These are phyloP conservation scores for Alternaria sp. DNA, from an alignment of 2,329 filamentous ascomycete species.

Conservation along the genomic window DNA sequence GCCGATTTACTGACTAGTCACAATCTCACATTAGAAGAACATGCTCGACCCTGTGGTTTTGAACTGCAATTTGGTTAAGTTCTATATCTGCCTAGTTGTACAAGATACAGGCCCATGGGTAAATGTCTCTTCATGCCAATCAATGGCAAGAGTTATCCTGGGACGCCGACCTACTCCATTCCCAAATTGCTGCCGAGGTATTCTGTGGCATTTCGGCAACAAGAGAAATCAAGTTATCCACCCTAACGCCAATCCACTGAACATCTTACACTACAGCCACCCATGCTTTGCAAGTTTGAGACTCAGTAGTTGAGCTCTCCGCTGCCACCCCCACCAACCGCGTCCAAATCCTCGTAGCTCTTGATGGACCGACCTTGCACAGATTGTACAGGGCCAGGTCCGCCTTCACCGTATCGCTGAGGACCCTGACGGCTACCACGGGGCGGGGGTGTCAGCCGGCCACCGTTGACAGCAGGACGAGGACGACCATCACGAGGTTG, in stretches of 20 bases:
- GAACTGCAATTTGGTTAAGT: slow-evolving; percentile 6
- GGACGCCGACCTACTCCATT: slow-evolving; percentile 15
- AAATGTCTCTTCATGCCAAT: slow-evolving; percentile 6
- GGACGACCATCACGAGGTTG: slow-evolving; percentile 53
- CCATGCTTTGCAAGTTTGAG: not conserved
- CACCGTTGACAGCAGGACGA: slow-evolving; percentile 57
- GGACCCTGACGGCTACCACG: slow-evolving; percentile 57
- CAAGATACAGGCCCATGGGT: slow-evolving; percentile 7
- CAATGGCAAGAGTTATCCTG: slow-evolving; percentile 1
- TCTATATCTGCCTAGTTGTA: slow-evolving; percentile 11
- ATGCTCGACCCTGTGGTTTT: not conserved
- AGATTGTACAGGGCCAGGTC: slow-evolving; percentile 84
- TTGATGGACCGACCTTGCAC: slow-evolving; percentile 92
- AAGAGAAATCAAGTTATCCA: slow-evolving; percentile 15
- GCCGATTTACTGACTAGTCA: not conserved
- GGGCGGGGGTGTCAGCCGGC: slow-evolving; percentile 57
- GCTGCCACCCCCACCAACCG: slow-evolving; percentile 67
- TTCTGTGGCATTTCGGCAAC: slow-evolving; percentile 22
- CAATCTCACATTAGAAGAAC: not conserved
- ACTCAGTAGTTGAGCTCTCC: slow-evolving; percentile 87
- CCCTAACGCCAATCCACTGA: slow-evolving; percentile 28
- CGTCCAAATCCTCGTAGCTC: slow-evolving; percentile 97
- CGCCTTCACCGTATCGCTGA: slow-evolving; percentile 79
- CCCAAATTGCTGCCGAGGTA: slow-evolving; percentile 11
- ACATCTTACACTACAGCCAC: slow-evolving; percentile 16